Conservation (phyloP, 768 basidiomycete species). For the Mycena metata region DNA sequence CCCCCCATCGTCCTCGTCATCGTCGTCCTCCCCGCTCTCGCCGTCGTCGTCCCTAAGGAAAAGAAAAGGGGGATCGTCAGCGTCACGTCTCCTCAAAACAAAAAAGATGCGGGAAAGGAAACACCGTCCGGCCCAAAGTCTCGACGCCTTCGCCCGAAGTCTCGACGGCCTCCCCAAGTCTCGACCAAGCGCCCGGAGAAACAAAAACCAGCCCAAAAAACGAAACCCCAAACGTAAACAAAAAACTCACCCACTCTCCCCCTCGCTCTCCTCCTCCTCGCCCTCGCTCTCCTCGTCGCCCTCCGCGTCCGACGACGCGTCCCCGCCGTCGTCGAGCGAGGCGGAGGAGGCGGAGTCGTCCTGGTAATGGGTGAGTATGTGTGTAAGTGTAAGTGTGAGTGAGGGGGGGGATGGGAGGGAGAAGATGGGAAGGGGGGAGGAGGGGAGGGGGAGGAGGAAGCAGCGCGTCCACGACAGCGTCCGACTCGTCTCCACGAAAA, state of each 20-base stretch:
- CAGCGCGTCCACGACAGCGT: too few species aligned
- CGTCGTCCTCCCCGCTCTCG: slow-evolving; percentile 38
- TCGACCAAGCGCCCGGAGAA: too few species aligned
- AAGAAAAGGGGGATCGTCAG: slow-evolving; percentile 16
- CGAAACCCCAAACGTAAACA: too few species aligned
- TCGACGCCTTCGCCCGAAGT: too few species aligned
- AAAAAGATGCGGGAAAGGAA: slow-evolving; percentile 27
- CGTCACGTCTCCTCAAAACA: neutral
- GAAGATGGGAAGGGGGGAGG: neutral
- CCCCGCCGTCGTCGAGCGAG: slow-evolving; percentile 71
- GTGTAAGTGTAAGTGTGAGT: neutral
- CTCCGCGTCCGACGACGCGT: slow-evolving; percentile 73
- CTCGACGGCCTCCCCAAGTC: too few species aligned
- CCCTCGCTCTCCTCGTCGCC: slow-evolving; percentile 75
- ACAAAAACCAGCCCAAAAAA: too few species aligned
- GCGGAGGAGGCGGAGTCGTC: slow-evolving; percentile 59
- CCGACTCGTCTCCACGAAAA: too few species aligned
- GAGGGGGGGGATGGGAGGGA: neutral
- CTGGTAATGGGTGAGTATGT: slow-evolving; percentile 55
- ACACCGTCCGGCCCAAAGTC: too few species aligned
- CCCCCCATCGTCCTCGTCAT: slow-evolving; percentile 46
- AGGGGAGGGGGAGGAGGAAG: neutral
- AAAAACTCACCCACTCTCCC: slow-evolving; percentile 44
- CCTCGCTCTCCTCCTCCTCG: slow-evolving; percentile 73
- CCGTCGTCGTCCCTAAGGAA: slow-evolving; percentile 63